A percentile compares a stretch with the other conserved stretches of the same genome.
Conservation (phyloP, 805 yeast species). For the Wickerhamomyces strasburgensis region DNA sequence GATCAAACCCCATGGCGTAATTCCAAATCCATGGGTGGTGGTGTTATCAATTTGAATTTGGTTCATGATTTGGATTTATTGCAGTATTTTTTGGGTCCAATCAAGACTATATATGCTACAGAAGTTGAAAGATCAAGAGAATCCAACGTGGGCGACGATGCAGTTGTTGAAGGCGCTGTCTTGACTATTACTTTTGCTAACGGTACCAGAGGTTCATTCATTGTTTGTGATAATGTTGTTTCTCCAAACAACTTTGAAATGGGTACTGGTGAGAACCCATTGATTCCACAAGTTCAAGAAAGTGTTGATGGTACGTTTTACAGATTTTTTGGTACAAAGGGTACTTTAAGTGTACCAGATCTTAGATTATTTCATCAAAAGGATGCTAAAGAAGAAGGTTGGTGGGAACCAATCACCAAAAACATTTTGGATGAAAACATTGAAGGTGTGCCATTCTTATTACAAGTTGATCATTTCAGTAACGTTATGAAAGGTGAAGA, state of each 20-base stretch:
- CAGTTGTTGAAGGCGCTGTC: constrained; percentile 19
- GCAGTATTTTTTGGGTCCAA: constrained; percentile 16
- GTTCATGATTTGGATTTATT: constrained; percentile 18
- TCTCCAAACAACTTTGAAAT: constrained; percentile 20
- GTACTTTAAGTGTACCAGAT: constrained; percentile 15
- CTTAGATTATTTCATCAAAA: constrained; percentile 15
- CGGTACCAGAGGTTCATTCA: constrained; percentile 16
- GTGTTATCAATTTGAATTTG: constrained; percentile 15
- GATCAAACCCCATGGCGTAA: constrained; percentile 15
- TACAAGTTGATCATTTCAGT: constrained; percentile 20
- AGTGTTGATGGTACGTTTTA: constrained; percentile 18
- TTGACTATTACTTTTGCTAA: constrained; percentile 10
- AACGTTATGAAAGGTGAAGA: constrained; percentile 14
- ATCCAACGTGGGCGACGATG: constrained; percentile 6
- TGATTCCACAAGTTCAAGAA: constrained; percentile 11
- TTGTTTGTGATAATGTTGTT: constrained; percentile 18
- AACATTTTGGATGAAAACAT: constrained; percentile 7
- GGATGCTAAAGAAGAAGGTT: constrained; percentile 9
- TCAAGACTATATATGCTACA: constrained; percentile 13
- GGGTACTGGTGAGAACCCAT: constrained; percentile 21
- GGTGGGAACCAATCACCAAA: constrained; percentile 17
- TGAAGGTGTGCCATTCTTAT: constrained; percentile 14
- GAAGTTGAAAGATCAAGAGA: constrained; percentile 13
- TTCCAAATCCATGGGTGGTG: constrained; percentile 15
- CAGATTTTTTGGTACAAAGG: constrained; percentile 18